phyloP scores from a whole-genome alignment of 1,139 yeast species.

The Magnusiomyces suaveolens region DNA sequence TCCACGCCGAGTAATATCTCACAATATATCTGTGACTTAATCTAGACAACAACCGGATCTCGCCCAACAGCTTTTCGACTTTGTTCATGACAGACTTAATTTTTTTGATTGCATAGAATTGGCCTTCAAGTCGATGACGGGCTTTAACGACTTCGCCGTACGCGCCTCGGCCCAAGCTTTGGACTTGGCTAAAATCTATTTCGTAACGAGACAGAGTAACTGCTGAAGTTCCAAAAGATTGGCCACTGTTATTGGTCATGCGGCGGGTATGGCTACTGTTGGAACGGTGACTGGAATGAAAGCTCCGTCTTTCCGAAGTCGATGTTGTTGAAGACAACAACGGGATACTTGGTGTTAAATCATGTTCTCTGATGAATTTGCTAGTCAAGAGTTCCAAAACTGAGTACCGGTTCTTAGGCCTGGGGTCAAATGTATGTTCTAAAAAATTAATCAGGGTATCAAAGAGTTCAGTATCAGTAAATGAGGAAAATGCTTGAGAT shows the following conservation, averaged over 20 bases:
- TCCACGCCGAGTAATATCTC: constrained; percentile 94
- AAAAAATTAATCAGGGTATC: constrained; percentile 55
- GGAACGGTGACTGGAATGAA: constrained; percentile 11
- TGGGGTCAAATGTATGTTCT: constrained; percentile 50
- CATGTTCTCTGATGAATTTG: constrained; percentile 10
- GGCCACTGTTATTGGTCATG: neutral
- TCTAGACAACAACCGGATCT: constrained; percentile 84
- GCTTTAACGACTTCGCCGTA: constrained; percentile 97
- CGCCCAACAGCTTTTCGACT: constrained; percentile 71
- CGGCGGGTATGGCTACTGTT: constrained; percentile 1
- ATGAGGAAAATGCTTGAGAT: neutral
- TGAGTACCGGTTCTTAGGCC: constrained; percentile 64
- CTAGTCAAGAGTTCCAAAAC: constrained; percentile 55
- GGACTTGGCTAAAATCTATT: constrained; percentile 88
- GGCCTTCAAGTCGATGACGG: constrained; percentile 82
- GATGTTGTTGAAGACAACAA: neutral
- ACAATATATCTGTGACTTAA: constrained; percentile 93
- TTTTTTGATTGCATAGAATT: constrained; percentile 89
- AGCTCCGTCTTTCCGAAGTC: constrained; percentile 5
- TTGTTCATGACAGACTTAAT: constrained; percentile 75
- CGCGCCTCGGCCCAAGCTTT: constrained; percentile 88
- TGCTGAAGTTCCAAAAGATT: constrained; percentile 3
- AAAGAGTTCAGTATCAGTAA: constrained; percentile 37
- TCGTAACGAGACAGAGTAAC: constrained; percentile 47
- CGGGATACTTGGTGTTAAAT: neutral